A percentile compares a stretch with the other conserved stretches of the same genome.
phyloP scores from a whole-genome alignment of 352 stramenopile genomes.

The Globisporangium paroecandrum region DNA sequence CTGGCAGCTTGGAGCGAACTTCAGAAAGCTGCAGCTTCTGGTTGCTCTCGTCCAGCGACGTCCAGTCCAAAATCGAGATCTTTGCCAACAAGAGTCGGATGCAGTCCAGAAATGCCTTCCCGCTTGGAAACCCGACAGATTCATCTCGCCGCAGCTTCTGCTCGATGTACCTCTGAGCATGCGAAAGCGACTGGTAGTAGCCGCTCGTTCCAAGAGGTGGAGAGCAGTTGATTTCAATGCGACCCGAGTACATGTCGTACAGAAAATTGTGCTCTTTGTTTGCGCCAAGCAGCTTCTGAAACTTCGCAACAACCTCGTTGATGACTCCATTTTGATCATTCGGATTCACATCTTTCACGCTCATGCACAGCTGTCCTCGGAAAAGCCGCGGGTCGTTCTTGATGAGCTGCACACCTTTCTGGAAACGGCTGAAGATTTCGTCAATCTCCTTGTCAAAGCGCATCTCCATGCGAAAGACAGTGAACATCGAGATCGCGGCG shows the following conservation, averaged over 20 bases:
- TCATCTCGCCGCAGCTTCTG: constrained; percentile 23
- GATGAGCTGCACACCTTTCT: constrained; percentile 60
- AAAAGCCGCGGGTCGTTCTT: constrained; percentile 64
- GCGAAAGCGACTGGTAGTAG: constrained; percentile 58
- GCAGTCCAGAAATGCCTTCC: constrained; percentile 66
- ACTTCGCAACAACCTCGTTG: too few species aligned
- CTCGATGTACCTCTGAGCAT: constrained; percentile 38
- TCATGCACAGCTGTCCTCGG: constrained; percentile 56
- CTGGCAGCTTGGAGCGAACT: constrained; percentile 38
- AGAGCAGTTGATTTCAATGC: constrained; percentile 60
- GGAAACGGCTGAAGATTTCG: constrained; percentile 59
- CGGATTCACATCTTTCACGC: constrained; percentile 72
- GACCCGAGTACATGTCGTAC: constrained; percentile 11
- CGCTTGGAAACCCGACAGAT: constrained; percentile 34
- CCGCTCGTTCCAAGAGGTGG: constrained; percentile 61
- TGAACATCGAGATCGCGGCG: constrained; percentile 65
- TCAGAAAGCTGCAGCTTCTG: constrained; percentile 50
- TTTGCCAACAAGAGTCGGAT: constrained; percentile 70
- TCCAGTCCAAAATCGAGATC: constrained; percentile 77
- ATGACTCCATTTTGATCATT: too few species aligned
- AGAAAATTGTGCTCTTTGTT: too few species aligned
- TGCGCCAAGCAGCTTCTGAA: too few species aligned
- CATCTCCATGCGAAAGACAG: constrained; percentile 77
- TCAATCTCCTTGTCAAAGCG: constrained; percentile 77
- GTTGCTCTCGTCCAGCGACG: constrained; percentile 51